Evolutionary conservation across 169 alveolate genomes (phyloP), one percentile per base, ranked within the genome.

Genomic region (Theileria parva): DNA sequence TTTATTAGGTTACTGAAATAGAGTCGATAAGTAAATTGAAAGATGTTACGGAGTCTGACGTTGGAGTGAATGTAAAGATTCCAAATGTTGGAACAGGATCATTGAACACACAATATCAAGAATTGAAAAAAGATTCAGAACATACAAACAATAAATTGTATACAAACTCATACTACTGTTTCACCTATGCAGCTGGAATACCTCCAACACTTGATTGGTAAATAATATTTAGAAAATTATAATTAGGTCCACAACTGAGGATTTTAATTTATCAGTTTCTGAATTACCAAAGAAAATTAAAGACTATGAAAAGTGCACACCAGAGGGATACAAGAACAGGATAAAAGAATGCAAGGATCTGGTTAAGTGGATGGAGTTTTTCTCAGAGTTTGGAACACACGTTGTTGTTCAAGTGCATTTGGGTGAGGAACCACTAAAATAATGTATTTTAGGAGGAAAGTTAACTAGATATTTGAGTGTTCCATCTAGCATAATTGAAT

Each of bases 151-250:
- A 74, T 55, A 83, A 83, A 48, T 51, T 76, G n/a, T 70, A 83
- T 70, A 83, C 72, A 21, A 83, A 30, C 66, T 17, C 86, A 30
- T 83, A 83, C 37, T 83, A 83, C 81, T 83, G 89, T 27, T 83
- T 83, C 60, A 83, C 89, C 9, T 83, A 83, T 28, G 89, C 89
- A n/a, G 89, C 89, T 2, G 89, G 89, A 27, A 83, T 83, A 76
- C 89, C 89, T 13, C 89, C 89, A n/a, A 73, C 79, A 34, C 72
- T 83, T 39, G 71, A 83, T 25, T 83, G 89, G 89, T 83, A 30
- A 17, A 68, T 1, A 21, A 25, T 15, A 48, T 0, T 25, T 3
- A 15, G 37, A 59, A 25, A 71, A 0, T 28, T 6, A 3, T 15
- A 21, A 53, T 5, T 28, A 83, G 91, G 91, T 48, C 30, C 17